A percentile compares a stretch with the other conserved stretches of the same genome.
Conservation (phyloP, 192 early-diverging fungal genomes). For the Umbelopsis sp. region DNA sequence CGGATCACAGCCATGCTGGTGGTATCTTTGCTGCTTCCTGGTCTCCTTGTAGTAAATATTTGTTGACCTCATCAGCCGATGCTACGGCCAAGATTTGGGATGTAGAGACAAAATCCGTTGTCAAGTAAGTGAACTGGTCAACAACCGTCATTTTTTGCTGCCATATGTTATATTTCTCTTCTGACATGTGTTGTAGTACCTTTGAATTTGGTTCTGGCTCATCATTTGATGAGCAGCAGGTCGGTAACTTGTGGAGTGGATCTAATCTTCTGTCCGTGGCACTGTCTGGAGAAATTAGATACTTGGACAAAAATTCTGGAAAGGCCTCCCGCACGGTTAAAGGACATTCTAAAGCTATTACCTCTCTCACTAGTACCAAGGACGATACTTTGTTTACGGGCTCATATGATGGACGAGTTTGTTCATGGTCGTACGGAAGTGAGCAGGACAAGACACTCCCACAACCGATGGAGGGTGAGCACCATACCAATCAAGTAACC, state of each 20-base stretch:
- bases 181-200: conserved; percentile 39
- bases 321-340: conserved; percentile 53
- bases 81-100: conserved; percentile 93
- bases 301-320: conserved; percentile 65
- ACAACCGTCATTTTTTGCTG: not conserved
- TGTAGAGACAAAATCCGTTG: conserved; percentile 66
- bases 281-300: conserved; percentile 87
- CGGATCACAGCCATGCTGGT: conserved; percentile 70
- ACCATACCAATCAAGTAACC: conserved; percentile 80
- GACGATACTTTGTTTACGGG: conserved; percentile 77
- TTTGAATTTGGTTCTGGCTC: conserved; percentile 48
- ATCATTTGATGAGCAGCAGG: conserved; percentile 80
- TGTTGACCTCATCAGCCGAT: conserved; percentile 88
- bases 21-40: conserved; percentile 85
- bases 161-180: not conserved
- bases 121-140: conserved; percentile 46
- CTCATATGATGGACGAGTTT: conserved; percentile 92
- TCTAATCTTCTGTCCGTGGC: conserved; percentile 76
- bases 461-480: conserved; percentile 55
- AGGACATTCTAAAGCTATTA: conserved; percentile 87
- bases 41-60: conserved; percentile 76
- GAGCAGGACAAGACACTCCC: conserved; percentile 42
- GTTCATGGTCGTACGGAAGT: conserved; percentile 65
- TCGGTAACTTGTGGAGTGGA: conserved; percentile 90
- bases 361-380: conserved; percentile 62